phyloP scores from a whole-genome alignment of 2,329 filamentous ascomycete genomes.

The Penicillium sp. region DNA sequence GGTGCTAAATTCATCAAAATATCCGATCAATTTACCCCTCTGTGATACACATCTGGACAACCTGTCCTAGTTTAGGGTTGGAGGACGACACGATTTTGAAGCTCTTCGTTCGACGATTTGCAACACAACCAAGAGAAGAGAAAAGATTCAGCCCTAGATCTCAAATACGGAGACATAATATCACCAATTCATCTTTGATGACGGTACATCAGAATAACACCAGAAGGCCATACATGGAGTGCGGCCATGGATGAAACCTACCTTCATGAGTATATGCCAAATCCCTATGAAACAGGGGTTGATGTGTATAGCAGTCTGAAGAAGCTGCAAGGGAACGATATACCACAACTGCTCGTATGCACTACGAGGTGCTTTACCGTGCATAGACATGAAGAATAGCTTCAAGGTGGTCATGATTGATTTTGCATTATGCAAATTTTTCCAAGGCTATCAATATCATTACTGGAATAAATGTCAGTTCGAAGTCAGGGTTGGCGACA shows the following conservation, averaged over 20 bases:
- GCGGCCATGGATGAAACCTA: slow-evolving; percentile 15
- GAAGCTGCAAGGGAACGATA: slow-evolving; percentile 17
- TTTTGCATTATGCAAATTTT: slow-evolving; percentile 8
- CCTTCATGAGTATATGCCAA: slow-evolving; percentile 12
- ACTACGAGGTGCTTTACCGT: slow-evolving; percentile 15
- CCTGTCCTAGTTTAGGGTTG: slow-evolving; percentile 3
- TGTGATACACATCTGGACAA: neutral
- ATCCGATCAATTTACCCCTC: neutral
- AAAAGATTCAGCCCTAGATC: slow-evolving; percentile 13
- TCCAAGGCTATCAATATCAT: slow-evolving; percentile 1
- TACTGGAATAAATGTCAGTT: slow-evolving; percentile 2
- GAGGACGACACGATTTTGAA: slow-evolving; percentile 16
- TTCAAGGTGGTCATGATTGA: slow-evolving; percentile 10
- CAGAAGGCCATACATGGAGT: too few relatives aligned
- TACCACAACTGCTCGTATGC: slow-evolving; percentile 16
- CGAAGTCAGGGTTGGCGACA: too few relatives aligned
- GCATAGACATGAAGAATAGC: neutral
- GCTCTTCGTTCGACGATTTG: slow-evolving; percentile 22
- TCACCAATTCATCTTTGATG: slow-evolving; percentile 14
- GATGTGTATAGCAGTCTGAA: slow-evolving; percentile 11
- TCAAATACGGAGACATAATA: slow-evolving; percentile 15
- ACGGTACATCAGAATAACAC: slow-evolving; percentile 7
- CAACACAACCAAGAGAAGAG: slow-evolving; percentile 10
- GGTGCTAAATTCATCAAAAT: neutral
- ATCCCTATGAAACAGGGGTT: slow-evolving; percentile 14